Evolutionary conservation across 768 basidiomycete species (phyloP).

Genomic region (Artomyces pyxidatus): DNA sequence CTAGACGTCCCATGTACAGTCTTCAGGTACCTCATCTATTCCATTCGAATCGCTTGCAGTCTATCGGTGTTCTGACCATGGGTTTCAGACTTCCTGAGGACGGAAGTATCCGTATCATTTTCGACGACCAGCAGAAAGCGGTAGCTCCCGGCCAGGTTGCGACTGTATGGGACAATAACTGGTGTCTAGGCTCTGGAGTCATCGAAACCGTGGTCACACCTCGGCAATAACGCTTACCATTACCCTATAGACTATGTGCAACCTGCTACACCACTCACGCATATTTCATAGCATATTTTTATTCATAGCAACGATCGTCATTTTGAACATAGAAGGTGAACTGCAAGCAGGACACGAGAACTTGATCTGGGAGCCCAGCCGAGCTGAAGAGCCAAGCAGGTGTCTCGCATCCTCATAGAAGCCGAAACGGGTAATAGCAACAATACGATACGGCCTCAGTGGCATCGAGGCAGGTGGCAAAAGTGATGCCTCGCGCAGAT

Average conservation of each 20-base stretch:
- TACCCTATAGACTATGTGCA: background rate
- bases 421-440: no score
- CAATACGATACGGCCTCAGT: no score
- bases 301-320: no score
- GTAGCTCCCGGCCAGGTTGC: conserved; percentile 79
- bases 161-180: conserved; percentile 60
- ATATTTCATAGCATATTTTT: background rate
- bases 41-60: no score
- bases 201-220: conserved; percentile 28
- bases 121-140: conserved; percentile 53
- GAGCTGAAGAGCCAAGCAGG: no score
- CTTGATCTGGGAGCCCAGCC: no score
- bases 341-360: no score
- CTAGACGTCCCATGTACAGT: conserved; percentile 43
- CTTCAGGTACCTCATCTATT: conserved; percentile 30
- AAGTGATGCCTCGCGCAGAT: no score
- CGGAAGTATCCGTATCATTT: conserved; percentile 35
- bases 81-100: conserved; percentile 4
- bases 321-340: no score
- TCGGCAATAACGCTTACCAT: background rate
- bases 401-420: no score
- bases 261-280: background rate
- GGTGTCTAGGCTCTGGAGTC: conserved; percentile 80
- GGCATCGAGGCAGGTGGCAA: no score
- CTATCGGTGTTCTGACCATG: background rate